Conservation (phyloP, 768 basidiomycete genomes). For the Leccinum longicurvipes region DNA sequence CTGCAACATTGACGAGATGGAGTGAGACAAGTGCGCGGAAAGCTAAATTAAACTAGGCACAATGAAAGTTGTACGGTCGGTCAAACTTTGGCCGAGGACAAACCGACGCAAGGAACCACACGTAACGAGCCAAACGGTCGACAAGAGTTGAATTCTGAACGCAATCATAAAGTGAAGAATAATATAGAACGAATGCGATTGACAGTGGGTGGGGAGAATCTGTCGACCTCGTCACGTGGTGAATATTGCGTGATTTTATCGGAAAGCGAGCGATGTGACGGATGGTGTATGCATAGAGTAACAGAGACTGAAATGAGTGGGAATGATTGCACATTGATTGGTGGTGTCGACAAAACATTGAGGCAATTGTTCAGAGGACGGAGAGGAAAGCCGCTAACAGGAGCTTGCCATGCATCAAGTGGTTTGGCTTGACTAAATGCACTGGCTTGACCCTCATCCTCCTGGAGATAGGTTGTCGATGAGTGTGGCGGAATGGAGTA, state of each 20-base stretch:
- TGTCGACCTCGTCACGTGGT: conserved; percentile 54
- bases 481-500: conserved; percentile 42
- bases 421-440: conserved; percentile 21
- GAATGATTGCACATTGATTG: conserved; percentile 36
- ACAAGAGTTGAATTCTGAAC: conserved; percentile 35
- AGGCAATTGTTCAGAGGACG: conserved; percentile 10
- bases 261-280: conserved; percentile 44
- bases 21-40: conserved; percentile 28
- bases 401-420: conserved; percentile 13
- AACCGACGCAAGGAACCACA: conserved; percentile 33
- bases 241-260: conserved; percentile 42
- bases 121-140: conserved; percentile 35
- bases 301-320: conserved; percentile 42
- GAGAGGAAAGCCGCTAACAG: conserved; percentile 10
- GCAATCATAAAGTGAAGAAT: conserved; percentile 79
- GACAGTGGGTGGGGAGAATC: conserved; percentile 42
- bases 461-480: conserved; percentile 47
- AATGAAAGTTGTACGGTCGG: conserved; percentile 26
- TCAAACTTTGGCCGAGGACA: conserved; percentile 22
- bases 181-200: conserved; percentile 66
- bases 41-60: conserved; percentile 34
- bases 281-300: conserved; percentile 57
- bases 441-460: conserved; percentile 14
- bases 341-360: conserved; percentile 16
- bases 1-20: conserved; percentile 45